phyloP scores from a whole-genome alignment of 352 stramenopile genomes.

The Phytophthora sp. region DNA sequence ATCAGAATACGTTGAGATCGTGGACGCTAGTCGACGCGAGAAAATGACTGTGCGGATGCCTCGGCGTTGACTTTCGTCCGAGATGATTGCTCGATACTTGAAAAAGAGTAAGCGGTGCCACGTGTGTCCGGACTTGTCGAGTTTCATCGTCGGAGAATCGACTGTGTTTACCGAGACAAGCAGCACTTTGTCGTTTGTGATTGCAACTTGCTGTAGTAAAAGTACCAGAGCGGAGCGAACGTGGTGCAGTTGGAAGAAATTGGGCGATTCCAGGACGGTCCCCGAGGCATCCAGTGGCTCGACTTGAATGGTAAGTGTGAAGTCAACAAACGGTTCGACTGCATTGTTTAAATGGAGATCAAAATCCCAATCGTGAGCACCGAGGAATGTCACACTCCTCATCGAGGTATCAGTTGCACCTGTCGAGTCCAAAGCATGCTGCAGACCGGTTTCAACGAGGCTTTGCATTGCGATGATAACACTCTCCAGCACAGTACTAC shows the following conservation, averaged over 20 bases:
- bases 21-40: slow-evolving; percentile 19
- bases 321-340: slow-evolving; percentile 12
- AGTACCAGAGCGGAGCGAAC: slow-evolving; percentile 23
- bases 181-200: slow-evolving; percentile 10
- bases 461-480: slow-evolving; percentile 1
- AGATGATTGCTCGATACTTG: slow-evolving; percentile 20
- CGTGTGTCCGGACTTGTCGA: not conserved
- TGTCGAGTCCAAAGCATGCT: slow-evolving; percentile 9
- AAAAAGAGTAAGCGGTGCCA: slow-evolving; percentile 13
- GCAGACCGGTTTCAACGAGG: slow-evolving; percentile 4
- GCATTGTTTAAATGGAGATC: not conserved
- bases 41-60: slow-evolving; percentile 27
- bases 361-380: slow-evolving; percentile 10
- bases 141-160: not conserved
- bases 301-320: slow-evolving; percentile 25
- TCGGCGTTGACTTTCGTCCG: slow-evolving; percentile 32
- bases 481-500: not conserved
- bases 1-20: slow-evolving; percentile 20
- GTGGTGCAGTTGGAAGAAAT: slow-evolving; percentile 33
- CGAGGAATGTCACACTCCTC: slow-evolving; percentile 8
- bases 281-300: slow-evolving; percentile 3
- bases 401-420: not conserved
- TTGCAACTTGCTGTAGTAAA: slow-evolving; percentile 31
- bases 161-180: slow-evolving; percentile 1
- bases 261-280: slow-evolving; percentile 11